A percentile compares a stretch with the other conserved stretches of the same genome.
phyloP scores from a whole-genome alignment of 768 basidiomycete genomes.

The Epithele typhae region DNA sequence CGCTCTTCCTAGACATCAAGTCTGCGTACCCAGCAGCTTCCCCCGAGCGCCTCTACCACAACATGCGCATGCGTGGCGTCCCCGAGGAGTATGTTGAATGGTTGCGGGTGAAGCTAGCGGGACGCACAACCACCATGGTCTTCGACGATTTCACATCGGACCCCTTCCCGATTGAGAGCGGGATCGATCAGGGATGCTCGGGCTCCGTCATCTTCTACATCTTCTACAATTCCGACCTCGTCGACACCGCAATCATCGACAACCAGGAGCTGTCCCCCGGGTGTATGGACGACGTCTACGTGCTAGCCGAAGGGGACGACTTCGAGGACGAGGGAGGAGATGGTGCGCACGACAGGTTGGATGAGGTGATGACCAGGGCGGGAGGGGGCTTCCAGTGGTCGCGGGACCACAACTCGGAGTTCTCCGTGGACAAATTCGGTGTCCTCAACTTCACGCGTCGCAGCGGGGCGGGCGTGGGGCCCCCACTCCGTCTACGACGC shows the following conservation, averaged over 20 bases:
- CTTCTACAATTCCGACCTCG: slow-evolving; percentile 29
- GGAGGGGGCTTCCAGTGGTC: slow-evolving; percentile 27
- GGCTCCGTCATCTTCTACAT: slow-evolving; percentile 27
- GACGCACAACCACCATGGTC: slow-evolving; percentile 13
- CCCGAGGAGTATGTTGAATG: slow-evolving; percentile 16
- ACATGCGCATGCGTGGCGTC: slow-evolving; percentile 12
- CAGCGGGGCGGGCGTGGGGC: slow-evolving; percentile 1
- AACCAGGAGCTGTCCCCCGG: slow-evolving; percentile 10
- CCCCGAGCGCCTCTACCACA: slow-evolving; percentile 13
- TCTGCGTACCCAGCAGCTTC: slow-evolving; percentile 26
- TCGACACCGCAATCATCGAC: slow-evolving; percentile 5
- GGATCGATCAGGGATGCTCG: slow-evolving; percentile 32
- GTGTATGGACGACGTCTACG: slow-evolving; percentile 16
- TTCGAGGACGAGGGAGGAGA: too few species aligned
- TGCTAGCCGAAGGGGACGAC: slow-evolving; percentile 4
- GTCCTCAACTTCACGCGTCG: slow-evolving; percentile 1
- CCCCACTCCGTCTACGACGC: slow-evolving; percentile 14
- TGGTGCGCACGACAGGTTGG: not conserved
- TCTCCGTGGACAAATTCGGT: slow-evolving; percentile 19
- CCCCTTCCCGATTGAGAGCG: slow-evolving; percentile 18
- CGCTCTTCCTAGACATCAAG: slow-evolving; percentile 31
- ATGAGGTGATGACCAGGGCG: slow-evolving; percentile 3
- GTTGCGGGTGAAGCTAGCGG: slow-evolving; percentile 14
- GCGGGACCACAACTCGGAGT: slow-evolving; percentile 21
- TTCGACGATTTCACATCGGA: slow-evolving; percentile 25